Evolutionary conservation across 441 rosid genomes (phyloP), one percentile per base, ranked within the genome.

Genomic region (Biscutella laevigata): DNA sequence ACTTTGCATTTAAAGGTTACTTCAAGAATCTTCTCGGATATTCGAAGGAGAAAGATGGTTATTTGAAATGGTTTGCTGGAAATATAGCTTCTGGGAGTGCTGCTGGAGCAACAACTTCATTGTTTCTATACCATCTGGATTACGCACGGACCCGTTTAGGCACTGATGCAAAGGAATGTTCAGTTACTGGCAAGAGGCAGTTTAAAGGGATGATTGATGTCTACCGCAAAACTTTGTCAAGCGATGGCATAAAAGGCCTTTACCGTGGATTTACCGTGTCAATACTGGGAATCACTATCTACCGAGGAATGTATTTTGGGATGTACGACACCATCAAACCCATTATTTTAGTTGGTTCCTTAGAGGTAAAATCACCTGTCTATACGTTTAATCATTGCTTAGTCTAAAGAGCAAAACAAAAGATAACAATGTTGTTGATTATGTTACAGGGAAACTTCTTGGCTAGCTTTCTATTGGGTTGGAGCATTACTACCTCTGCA

Each of bases 1-100:
- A 88, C 79, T 85, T 91, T 67, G 98, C 98, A 51, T 85, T 83
- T 63, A 91, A 85, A 73, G 95, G 88, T 73, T 88, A 88, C 80
- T 88, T 74, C 81, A 88, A 79, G 73, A 71, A 65, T 76, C 53
- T 71, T 61, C 77, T 85, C 30, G 90, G 88, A 26, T 34, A 56
- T 53, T 83, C 95, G 3, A 84, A 80, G 61, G 96, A 91, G 82
- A 81, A 61, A 66, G 95, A 87, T 57, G 95, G 95, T 61, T 84
- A 84, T 54, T 4, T 68, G 26, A 84, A 79, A 64, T 76, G 92
- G 84, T 81, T 87, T 72, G 73, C 79, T 39, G 78, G 83, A 25
- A 86, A 79, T 14, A 45, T 78, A 8, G 78, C 96, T 49, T 85
- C 96, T 2, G 98, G 96, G 28, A 85, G 98, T 71, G 98, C 98